phyloP scores from a whole-genome alignment of 2,329 filamentous ascomycete genomes.

The Malbranchea zuffiana region DNA sequence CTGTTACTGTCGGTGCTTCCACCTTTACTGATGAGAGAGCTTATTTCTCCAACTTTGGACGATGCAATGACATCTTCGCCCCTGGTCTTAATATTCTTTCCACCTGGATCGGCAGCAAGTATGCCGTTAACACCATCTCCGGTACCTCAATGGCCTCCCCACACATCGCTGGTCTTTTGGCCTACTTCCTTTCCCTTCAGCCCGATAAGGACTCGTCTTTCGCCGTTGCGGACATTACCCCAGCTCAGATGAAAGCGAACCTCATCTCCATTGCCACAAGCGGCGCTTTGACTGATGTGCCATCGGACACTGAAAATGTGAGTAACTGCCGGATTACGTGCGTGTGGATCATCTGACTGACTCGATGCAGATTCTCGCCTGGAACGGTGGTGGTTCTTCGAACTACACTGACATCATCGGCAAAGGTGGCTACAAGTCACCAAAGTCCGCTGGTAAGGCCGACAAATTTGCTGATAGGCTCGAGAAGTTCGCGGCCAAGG shows the following conservation, averaged over 20 bases:
- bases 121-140: constrained; percentile 96
- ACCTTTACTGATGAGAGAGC: constrained; percentile 89
- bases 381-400: constrained; percentile 91
- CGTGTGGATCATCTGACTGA: too few relatives aligned
- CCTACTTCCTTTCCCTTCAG: constrained; percentile 96
- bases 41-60: constrained; percentile 99
- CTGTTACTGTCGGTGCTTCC: constrained; percentile 91
- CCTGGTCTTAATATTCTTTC: constrained; percentile 94
- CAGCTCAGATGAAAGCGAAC: constrained; percentile 84
- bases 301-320: constrained; percentile 73
- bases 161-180: constrained; percentile 89
- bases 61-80: constrained; percentile 98
- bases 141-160: constrained; percentile 99
- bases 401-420: constrained; percentile 81
- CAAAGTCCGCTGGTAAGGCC: constrained; percentile 31
- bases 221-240: constrained; percentile 77
- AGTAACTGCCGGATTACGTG: too few relatives aligned
- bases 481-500: constrained; percentile 33
- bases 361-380: constrained; percentile 60
- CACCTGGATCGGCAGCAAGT: constrained; percentile 95
- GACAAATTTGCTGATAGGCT: constrained; percentile 38
- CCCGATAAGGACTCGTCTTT: constrained; percentile 82
- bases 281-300: constrained; percentile 68
- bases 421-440: constrained; percentile 57
- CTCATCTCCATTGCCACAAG: constrained; percentile 73